Base-by-base conservation (phyloP, 2,329 filamentous ascomycete species). In the Microascus cirrosus region DNA sequence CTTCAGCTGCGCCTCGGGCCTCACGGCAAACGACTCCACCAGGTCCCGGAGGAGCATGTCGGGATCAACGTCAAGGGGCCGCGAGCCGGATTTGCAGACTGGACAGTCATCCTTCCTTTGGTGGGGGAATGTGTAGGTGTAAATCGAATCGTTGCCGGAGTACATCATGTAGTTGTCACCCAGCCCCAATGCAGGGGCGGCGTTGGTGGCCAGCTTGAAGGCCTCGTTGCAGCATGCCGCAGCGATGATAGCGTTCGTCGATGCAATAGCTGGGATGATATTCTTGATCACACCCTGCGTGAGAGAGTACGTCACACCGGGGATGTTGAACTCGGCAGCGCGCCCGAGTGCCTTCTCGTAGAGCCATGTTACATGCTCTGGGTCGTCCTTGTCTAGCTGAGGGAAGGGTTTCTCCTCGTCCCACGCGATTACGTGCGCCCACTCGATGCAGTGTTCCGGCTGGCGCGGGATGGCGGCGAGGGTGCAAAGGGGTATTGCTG, bases 121-220 rank as follows among this genome's bases (percentile, higher is more conserved):
- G 66, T 96, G 91, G 66, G 91, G 86, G 70, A 97, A 99, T 0
- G 94, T 99, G 72, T 96, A 96, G 0, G 94, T 99, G 75, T 99
- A 99, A 63, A 99, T 87, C 63, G 88, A 83, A 67, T 95, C 93
- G 67, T 97, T 92, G 53, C 95, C 94, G 13, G 90, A 96, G 71
- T 99, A 99, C 89, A 96, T 96, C 92, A 97, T 97, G 74, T 99
- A 99, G 70, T 96, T 95, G 58, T 87, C 87, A 52, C 87, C 84
- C 62, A 83, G 78, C 13, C 87, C 89, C 18, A 99, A 78, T 62
- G 85, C 86, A 0, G 93, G 90, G 35, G 93, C 94, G 42, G 86
- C 83, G 54, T 80, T 84, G 15, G 90, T 95, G 50, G 87, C 89
- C 61, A 99, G 89, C 74, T 99, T 99, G 74, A 97, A 85, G 1